Base-by-base conservation (phyloP, 306 rosid genomes). In the Cicer arietinum region DNA sequence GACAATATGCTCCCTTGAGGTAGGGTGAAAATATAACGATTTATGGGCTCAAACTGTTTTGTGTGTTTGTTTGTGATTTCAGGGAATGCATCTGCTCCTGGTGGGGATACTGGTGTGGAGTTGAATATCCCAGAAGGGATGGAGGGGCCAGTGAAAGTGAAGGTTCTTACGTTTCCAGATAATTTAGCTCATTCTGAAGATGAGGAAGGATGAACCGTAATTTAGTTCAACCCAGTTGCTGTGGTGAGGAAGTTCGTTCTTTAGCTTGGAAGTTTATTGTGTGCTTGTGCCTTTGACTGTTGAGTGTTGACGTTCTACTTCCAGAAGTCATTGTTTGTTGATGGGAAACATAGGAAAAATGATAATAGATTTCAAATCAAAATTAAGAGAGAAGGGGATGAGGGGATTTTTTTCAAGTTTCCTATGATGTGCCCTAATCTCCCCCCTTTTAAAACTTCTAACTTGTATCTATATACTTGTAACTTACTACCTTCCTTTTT, bases 91-190 rank as follows among this genome's bases (percentile, higher is more conserved):
- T 7, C 80, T 25, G 59, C 16, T 54, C 67, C 59, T 61, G 50
- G 30, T 1, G 74, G 39, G 70, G 79, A 77, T 50, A 75, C 75
- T 61, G 90, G 69, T 66, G 42, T 14, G 67, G 90, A 88, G 72
- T 66, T 76, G 22, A 82, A 74, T 37, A 72, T 35, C 7, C 74
- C 87, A 63, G 84, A 73, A 7, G 85, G 82, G 78, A 64, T 69
- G 80, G 91, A 88, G 54, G 76, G 84, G 47, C 82, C 80, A 6
- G 88, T 88, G 73, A 77, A 88, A 61, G 82, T 84, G 25, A 85
- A 90, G 89, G 80, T 85, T 59, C 13, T 80, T 51, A 64, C 82
- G 39, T 50, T 71, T 69, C 68, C 88, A 67, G 87, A 52, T 50
- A 75, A 67, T 75, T 14, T 73, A 5, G 72, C 67, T 35, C 70